A percentile compares a stretch with the other conserved stretches of the same genome.
phyloP scores from a whole-genome alignment of 2,329 filamentous ascomycete genomes.

The Cordyceps javanica region DNA sequence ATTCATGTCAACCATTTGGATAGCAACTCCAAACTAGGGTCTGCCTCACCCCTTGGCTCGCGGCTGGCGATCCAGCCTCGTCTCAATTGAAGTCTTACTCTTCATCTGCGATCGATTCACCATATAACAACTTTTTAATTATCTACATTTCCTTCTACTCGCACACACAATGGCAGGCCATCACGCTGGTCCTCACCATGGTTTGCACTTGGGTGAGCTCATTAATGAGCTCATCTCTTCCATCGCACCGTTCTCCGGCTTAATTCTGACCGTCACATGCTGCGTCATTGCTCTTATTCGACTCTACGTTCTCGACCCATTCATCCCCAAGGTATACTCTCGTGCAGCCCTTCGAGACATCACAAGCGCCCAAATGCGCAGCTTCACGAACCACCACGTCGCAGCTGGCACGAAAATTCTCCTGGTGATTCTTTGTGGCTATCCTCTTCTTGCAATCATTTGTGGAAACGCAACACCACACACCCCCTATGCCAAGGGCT shows the following conservation, averaged over 20 bases:
- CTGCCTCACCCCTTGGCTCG: not conserved
- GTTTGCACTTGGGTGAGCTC: conserved; percentile 8
- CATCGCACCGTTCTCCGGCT: conserved; percentile 9
- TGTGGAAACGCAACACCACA: conserved; percentile 3
- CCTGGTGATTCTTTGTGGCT: conserved; percentile 7
- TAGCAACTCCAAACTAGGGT: not conserved
- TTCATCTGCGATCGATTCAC: not conserved
- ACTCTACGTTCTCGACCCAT: conserved; percentile 9
- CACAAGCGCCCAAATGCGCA: conserved; percentile 1
- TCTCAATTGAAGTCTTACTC: not conserved
- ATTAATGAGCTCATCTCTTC: conserved; percentile 5
- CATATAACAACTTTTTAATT: not conserved
- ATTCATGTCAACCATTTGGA: not conserved
- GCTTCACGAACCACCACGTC: conserved; percentile 12
- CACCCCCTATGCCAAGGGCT: conserved; percentile 7
- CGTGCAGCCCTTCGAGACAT: not conserved
- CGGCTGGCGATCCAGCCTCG: not conserved
- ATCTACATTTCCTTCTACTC: not conserved
- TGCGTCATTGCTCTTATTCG: conserved; percentile 11
- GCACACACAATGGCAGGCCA: not conserved
- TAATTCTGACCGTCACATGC: conserved; percentile 13
- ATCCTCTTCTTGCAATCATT: conserved; percentile 12
- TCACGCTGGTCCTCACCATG: not conserved
- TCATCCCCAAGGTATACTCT: conserved; percentile 8
- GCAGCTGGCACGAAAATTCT: conserved; percentile 12